Evolutionary conservation across 768 basidiomycete species (phyloP), one percentile per base, ranked within the genome.

Genomic region (Zangia roseola): DNA sequence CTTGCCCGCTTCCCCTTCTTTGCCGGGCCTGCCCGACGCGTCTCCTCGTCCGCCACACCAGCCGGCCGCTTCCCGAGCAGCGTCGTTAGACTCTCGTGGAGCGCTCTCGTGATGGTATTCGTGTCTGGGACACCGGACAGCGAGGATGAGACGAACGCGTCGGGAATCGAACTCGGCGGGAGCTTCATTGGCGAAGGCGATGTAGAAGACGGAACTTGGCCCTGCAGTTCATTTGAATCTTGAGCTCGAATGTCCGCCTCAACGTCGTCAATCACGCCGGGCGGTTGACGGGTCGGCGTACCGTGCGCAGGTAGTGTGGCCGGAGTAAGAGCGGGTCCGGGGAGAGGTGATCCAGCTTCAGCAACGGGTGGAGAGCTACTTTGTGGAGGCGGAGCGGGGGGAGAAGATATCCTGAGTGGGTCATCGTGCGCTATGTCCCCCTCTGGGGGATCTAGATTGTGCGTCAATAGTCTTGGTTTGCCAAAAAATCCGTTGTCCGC

Each of bases 41-140:
- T 49, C 23, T 21, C 40, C 10, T 51, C 54, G 30, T 75, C 74
- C 4, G 74, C 73, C 10, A 74, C 75, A 4, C 71, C 68, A 0
- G 75, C 67, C 10, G 74, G 72, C 9, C 87, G 75, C 63, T 91
- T 91, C 9, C 87, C 88, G 14, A 91, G 70, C 47, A 89, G 64
- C 19, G 79, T 78, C 6, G 81, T 80, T 41, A 90, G 79, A 51
- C 80, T 85, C 54, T 88, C 83, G 53, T 86, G 79, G 19, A 89
- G 69, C 16, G 78, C 84, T 56, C 72, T 78, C n/a, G 82, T 71
- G 21, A 74, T 74, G 41, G 76, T 73, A 40, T 71, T 69, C 40
- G 75, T 72, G 25, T 80, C 72, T 44, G 56, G 59, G 21, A 73
- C 67, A 35, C 72, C 77, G 0, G 47, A 44, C 6, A 69, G 56